Conservation (phyloP, 768 basidiomycete genomes). For the Tylopilus felleus region DNA sequence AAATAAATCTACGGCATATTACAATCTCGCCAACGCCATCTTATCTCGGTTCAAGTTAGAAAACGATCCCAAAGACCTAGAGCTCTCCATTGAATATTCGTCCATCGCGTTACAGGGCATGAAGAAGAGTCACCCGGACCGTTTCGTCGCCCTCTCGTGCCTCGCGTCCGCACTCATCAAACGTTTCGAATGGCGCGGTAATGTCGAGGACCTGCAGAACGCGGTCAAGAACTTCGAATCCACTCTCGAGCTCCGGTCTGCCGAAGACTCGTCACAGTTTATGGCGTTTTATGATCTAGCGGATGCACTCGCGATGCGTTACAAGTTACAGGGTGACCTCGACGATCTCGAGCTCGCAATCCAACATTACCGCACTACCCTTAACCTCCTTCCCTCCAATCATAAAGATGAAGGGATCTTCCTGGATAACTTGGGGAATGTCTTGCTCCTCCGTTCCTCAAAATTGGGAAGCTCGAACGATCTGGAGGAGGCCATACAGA, state of each 20-base stretch:
- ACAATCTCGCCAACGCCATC: constrained; percentile 32
- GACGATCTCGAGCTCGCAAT: constrained; percentile 30
- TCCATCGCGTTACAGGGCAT: constrained; percentile 16
- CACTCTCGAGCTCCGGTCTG: constrained; percentile 17
- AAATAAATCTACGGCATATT: constrained; percentile 19
- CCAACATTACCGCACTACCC: constrained; percentile 21
- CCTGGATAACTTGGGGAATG: constrained; percentile 23
- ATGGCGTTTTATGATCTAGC: constrained; percentile 26
- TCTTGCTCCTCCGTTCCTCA: constrained; percentile 24
- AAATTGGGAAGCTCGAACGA: constrained; percentile 12
- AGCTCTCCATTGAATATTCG: constrained; percentile 23
- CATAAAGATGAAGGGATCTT: constrained; percentile 12
- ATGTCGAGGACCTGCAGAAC: constrained; percentile 24
- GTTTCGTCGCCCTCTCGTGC: constrained; percentile 16
- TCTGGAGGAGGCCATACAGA: constrained; percentile 29
- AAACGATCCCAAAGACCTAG: constrained; percentile 19
- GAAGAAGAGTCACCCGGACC: constrained; percentile 15
- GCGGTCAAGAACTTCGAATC: constrained; percentile 25
- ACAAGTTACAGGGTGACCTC: constrained; percentile 17
- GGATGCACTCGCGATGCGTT: constrained; percentile 25
- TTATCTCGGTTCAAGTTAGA: constrained; percentile 27
- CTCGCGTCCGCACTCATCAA: constrained; percentile 23
- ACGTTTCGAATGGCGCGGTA: constrained; percentile 17
- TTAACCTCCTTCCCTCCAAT: constrained; percentile 15
- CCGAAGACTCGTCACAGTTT: constrained; percentile 13